These are phyloP conservation scores for Effrenium voratum DNA, from an alignment of 73 alveolate genomes.

Conservation along the genomic window DNA sequence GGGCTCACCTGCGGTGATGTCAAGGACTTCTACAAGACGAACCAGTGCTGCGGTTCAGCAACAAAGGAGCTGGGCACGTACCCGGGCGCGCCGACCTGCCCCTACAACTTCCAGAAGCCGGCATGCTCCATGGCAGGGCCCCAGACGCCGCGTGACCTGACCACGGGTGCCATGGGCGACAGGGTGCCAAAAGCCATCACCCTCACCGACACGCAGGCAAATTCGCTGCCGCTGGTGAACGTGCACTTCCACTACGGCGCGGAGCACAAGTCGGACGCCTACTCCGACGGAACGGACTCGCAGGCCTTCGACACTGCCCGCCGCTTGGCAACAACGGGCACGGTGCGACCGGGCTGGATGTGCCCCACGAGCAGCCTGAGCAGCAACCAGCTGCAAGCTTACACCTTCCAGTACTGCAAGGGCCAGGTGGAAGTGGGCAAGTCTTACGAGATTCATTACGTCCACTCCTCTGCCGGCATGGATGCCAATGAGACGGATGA, in stretches of 20 bases:
- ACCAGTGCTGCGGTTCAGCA: neutral
- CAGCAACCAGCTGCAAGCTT: too few relatives aligned
- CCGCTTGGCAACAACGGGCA: too few relatives aligned
- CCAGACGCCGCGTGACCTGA: conserved; percentile 31
- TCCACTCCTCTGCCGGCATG: conserved; percentile 41
- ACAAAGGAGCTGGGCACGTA: neutral
- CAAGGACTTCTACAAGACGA: conserved; percentile 1
- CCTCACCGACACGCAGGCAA: neutral
- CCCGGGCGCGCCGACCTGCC: neutral
- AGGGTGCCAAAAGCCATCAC: neutral
- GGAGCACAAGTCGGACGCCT: neutral
- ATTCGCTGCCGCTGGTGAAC: conserved; percentile 12
- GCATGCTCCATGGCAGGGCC: conserved; percentile 7
- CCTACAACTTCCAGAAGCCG: neutral
- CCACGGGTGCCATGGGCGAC: neutral
- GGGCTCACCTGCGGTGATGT: neutral
- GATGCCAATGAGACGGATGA: neutral
- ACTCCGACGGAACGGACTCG: too few relatives aligned
- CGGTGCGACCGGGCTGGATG: too few relatives aligned
- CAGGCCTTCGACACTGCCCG: too few relatives aligned
- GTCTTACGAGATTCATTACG: conserved; percentile 38
- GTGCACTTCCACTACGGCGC: conserved; percentile 20
- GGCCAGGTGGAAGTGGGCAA: too few relatives aligned
- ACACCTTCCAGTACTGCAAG: too few relatives aligned
- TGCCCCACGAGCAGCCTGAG: too few relatives aligned